Evolutionary conservation across 2,329 filamentous ascomycete genomes (phyloP), one percentile per base, ranked within the genome.

Genomic region (Arthrobotrys sinensis): DNA sequence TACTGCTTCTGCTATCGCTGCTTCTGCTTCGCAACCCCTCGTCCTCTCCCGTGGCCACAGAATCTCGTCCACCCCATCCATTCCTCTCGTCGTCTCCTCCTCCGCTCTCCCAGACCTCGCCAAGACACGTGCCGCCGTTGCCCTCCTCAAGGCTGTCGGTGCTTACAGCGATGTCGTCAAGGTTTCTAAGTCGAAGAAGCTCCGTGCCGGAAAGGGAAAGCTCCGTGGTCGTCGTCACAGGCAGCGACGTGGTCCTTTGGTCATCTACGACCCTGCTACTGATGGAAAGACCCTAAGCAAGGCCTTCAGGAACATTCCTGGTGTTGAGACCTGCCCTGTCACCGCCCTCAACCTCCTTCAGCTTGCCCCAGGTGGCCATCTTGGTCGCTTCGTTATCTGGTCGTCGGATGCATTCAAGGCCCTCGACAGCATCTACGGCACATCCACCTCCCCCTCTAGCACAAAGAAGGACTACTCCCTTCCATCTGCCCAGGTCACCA

Each of bases 401-500:
- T 96, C 96, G 84, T 99, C 96, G 67, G 90, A 93, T 82, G 96
- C 96, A 81, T 98, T 99, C 90, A 91, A 94, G 88, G 93, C 95
- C 82, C 93, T 99, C 81, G 95, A 99, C 88, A 91, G 91, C 87
- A 91, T 99, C 89, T 99, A 99, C 89, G 95, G 95, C 86, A 91
- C 92, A 85, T 96, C 94, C 85, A 96, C 93, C 84, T 88, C 91
- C 86, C 90, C 95, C 82, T 95, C 94, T 60, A 91, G 92, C 81
- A 91, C 97, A 85, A 99, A 99, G 94, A 96, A 96, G 89, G 95
- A 99, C 90, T 99, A 96, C 92, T 90, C 97, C 84, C 91, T 99
- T 83, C 96, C 96, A 82, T 92, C 92, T 84, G 94, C 95, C 89
- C 86, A 96, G 83, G 93, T 99, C 85, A 90, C 92, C 84, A 95